A percentile compares a stretch with the other conserved stretches of the same genome.
Conservation (phyloP, 1,139 yeast species). For the Diutina neorugosa region DNA sequence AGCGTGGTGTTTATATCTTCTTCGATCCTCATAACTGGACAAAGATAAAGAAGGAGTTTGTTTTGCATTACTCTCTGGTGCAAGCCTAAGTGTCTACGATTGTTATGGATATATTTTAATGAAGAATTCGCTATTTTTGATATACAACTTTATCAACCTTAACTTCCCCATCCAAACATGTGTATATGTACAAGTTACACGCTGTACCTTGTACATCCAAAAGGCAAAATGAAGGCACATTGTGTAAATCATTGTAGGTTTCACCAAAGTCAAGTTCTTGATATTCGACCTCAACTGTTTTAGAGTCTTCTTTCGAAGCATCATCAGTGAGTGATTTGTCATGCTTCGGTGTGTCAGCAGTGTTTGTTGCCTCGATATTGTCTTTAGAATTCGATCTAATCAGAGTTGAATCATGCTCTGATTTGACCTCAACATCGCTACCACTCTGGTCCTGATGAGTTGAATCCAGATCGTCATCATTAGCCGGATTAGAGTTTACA, state of each 20-base stretch:
- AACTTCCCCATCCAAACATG: constrained; percentile 68
- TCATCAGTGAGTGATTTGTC: background rate
- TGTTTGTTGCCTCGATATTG: background rate
- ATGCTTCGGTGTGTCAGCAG: background rate
- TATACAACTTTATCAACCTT: constrained; percentile 86
- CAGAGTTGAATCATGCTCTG: no score
- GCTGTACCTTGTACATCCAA: constrained; percentile 69
- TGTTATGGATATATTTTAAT: background rate
- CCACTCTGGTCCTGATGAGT: no score
- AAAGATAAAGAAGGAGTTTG: constrained; percentile 75
- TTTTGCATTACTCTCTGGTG: constrained; percentile 49
- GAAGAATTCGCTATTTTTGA: constrained; percentile 20
- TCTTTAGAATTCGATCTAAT: no score
- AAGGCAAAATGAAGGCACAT: constrained; percentile 77
- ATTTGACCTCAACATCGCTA: no score
- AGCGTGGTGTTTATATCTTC: constrained; percentile 89
- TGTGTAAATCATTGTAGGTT: background rate
- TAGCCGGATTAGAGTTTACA: background rate
- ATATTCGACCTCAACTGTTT: background rate
- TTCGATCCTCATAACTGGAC: constrained; percentile 97
- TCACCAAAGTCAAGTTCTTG: background rate
- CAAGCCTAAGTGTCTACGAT: constrained; percentile 20
- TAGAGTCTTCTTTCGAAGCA: background rate
- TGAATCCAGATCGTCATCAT: no score
- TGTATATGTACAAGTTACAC: constrained; percentile 78